Evolutionary conservation across 2,329 filamentous ascomycete genomes (phyloP), one percentile per base, ranked within the genome.

Genomic region (Colletotrichum zoysiae): DNA sequence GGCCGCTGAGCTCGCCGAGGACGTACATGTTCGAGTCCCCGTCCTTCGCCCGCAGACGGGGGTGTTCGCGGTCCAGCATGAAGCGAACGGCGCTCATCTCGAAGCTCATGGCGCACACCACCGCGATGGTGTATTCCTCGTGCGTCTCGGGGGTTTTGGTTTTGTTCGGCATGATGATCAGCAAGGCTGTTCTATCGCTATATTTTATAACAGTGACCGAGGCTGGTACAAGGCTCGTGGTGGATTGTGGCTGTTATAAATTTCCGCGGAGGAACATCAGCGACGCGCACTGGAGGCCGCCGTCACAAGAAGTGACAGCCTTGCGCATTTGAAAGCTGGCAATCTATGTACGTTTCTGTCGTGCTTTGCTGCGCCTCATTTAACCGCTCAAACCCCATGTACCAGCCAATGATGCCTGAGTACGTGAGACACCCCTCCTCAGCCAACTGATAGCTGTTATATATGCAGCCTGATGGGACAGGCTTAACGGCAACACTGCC

Each of bases 31-130:
- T 51, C 23, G 50, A 30, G 50, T 51, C 50, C 7, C 50, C 50
- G 50, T 51, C 50, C 26, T 51, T 51, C 20, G 38, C 50, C 23
- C n/a, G 50, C 14, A 51, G 50, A 16, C 50, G 50, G 6, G 67
- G 33, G 42, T 79, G 76, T 59, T 79, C 76, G 14, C 65, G 35
- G 59, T 79, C 77, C 0, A 80, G 76, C 75, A 78, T 78, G 66
- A 72, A 76, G 35, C 76, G 74, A 51, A 77, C 71, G 12, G 78
- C 78, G 60, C 72, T 78, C 75, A 76, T 76, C 63, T 78, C 76
- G 50, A 77, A 76, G 20, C 74, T 66, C 16, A 76, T 72, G 33
- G 76, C 75, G 65, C 74, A 77, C 6, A 79, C 70, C 3, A 78
- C 64, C 12, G 75, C 77, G 23, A 78, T 73, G 7, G 65, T 76